Base-by-base conservation (phyloP, 1,139 yeast genomes). In the Yamadazyma buinensis region DNA sequence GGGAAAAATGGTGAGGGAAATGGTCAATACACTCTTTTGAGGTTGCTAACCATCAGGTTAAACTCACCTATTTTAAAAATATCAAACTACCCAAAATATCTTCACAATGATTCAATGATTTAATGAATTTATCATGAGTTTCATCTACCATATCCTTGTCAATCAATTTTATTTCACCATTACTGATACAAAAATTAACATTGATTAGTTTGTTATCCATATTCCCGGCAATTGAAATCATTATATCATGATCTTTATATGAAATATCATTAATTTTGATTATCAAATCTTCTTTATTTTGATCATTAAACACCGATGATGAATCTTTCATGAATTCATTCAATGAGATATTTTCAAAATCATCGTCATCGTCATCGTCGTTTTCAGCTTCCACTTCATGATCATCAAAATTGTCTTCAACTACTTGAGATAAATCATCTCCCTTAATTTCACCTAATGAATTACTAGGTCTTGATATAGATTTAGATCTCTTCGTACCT, bases 31-130 rank as follows among this genome's bases (percentile, higher is more conserved):
- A n/a, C n/a, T n/a, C n/a, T n/a, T n/a, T n/a, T n/a, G n/a, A n/a
- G n/a, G n/a, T n/a, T n/a, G n/a, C n/a, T n/a, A n/a, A n/a, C n/a
- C n/a, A n/a, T n/a, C n/a, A n/a, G n/a, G n/a, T n/a, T n/a, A n/a
- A n/a, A n/a, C n/a, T n/a, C n/a, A n/a, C n/a, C n/a, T n/a, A n/a
- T n/a, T n/a, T n/a, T n/a, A n/a, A n/a, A n/a, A n/a, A n/a, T n/a
- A n/a, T n/a, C 2, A 12, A 22, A 21, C 31, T 29, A 12, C 13
- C 14, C 4, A 29, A 15, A 12, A 67, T 35, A 42, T 65, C 65
- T 43, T 67, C 73, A 2, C 67, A 56, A 4, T 59, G 22, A 19
- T 58, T 54, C 25, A 68, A 51, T 2, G 52, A 55, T 32, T 48
- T 46, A 3, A 57, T 42, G 33, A 65, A 59, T 9, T 23, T 27